These are phyloP conservation scores for Calycina herbarum DNA, from an alignment of 2,329 filamentous ascomycete genomes.

Conservation along the genomic window DNA sequence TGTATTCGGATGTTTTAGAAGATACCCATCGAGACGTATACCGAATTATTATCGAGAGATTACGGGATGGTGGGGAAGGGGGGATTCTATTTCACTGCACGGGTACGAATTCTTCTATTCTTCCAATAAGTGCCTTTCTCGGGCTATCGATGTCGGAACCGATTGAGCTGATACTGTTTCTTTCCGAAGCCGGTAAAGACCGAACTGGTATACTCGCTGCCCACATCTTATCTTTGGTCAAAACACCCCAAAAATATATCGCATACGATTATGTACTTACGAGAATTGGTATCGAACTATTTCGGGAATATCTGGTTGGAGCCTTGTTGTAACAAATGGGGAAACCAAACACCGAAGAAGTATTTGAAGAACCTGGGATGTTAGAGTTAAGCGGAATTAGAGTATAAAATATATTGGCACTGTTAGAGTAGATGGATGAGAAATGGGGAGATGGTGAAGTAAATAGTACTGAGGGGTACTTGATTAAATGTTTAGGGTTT, in stretches of 20 bases:
- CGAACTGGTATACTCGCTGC: slow-evolving; percentile 53
- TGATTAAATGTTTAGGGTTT: neutral
- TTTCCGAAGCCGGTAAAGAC: slow-evolving; percentile 52
- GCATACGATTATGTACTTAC: slow-evolving; percentile 55
- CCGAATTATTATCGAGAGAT: slow-evolving; percentile 47
- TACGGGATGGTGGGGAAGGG: slow-evolving; percentile 46
- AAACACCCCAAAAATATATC: slow-evolving; percentile 45
- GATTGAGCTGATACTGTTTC: neutral
- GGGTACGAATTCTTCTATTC: neutral
- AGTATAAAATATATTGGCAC: slow-evolving; percentile 47
- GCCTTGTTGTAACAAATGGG: slow-evolving; percentile 42
- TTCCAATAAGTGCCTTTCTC: too few species aligned
- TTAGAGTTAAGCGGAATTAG: slow-evolving; percentile 48
- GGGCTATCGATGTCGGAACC: neutral
- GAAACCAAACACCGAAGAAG: slow-evolving; percentile 20
- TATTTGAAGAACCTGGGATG: slow-evolving; percentile 48
- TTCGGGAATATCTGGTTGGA: slow-evolving; percentile 47
- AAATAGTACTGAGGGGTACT: neutral
- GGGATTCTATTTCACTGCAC: slow-evolving; percentile 53
- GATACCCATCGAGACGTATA: slow-evolving; percentile 35
- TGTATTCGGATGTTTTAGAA: neutral
- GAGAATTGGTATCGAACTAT: slow-evolving; percentile 53
- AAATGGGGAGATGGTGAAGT: neutral
- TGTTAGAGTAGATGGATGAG: slow-evolving; percentile 37
- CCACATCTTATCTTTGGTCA: slow-evolving; percentile 52